Evolutionary conservation across 1,284 basidiomycete genomes (phyloP), one percentile per base, ranked within the genome.

Genomic region (Cryptococcus hybrid): DNA sequence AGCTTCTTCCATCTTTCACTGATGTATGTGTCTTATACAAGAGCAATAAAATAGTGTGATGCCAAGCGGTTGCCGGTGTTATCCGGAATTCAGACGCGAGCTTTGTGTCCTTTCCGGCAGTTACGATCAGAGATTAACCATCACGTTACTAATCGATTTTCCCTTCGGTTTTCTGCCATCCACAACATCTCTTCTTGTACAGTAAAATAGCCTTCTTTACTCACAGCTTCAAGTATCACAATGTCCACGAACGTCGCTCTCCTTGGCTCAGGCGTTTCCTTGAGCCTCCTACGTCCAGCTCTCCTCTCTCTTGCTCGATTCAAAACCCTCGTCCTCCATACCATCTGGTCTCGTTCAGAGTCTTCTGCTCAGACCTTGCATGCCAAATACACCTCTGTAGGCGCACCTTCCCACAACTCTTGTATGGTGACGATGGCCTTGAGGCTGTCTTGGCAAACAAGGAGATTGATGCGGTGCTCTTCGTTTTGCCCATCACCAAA

Each of bases 331-430:
- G 67, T 71, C 35, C 80, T 91, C 54, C 84, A 81, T 62, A 87
- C 88, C 1, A 80, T 92, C 58, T 91, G 90, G 79, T 92, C 89
- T n/a, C 84, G 88, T 51, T 88, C 88, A 1, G 77, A 84, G 61
- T 82, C 81, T 66, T 87, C 84, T 55, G 84, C 86, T 2, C 61
- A 69, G 9, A 63, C 73, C 12, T 77, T 88, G 18, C 76, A 79
- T 13, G 77, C 85, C 44, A 55, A 60, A 15, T 66, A 68, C 13
- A 60, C 13, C 57, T 73, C 15, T 65, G 78, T 13, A 83, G 84
- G 7, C 72, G 47, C 44, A 7, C 30, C 49, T 7, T 7, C 18
- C 58, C 58, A 1, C 75, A 34, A 71, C 9, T 87, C 49, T 87
- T 89, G 73, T 81, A 84, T 55, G 76, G 76, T 64, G 87, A 87